A percentile compares a stretch with the other conserved stretches of the same genome.
phyloP scores from a whole-genome alignment of 768 basidiomycete genomes.

The Suillus lakei region DNA sequence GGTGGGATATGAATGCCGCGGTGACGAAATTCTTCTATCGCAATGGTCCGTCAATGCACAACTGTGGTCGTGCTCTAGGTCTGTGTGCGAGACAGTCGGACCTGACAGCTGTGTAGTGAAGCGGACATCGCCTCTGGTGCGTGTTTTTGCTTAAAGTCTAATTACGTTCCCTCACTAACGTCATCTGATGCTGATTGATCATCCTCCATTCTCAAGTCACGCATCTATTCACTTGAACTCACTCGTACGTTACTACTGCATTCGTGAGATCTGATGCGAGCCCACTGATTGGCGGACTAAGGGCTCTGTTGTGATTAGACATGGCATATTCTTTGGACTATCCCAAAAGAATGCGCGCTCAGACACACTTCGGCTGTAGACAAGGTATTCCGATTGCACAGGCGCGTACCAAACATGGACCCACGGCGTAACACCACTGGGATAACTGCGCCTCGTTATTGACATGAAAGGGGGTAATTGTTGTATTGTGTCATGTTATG shows the following conservation, averaged over 20 bases:
- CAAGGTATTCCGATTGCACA: neutral
- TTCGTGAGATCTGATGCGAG: constrained; percentile 1
- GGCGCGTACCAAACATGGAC: neutral
- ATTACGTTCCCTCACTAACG: constrained; percentile 39
- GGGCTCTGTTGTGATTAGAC: neutral
- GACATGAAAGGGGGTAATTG: constrained; percentile 25
- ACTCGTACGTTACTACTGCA: neutral
- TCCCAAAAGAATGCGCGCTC: neutral
- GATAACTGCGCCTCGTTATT: constrained; percentile 13
- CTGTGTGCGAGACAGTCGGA: constrained; percentile 20
- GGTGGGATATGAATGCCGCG: constrained; percentile 35
- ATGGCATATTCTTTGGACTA: neutral
- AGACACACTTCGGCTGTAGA: neutral
- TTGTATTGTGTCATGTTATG: neutral
- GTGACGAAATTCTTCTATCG: constrained; percentile 27
- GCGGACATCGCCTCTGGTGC: constrained; percentile 29
- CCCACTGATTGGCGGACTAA: neutral
- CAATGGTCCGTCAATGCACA: constrained; percentile 27
- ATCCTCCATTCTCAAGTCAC: constrained; percentile 1
- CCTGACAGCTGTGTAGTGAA: constrained; percentile 11
- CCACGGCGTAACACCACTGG: constrained; percentile 13
- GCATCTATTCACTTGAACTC: neutral
- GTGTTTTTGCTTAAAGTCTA: constrained; percentile 42
- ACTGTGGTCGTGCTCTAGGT: constrained; percentile 6
- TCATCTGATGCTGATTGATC: constrained; percentile 31